Base-by-base conservation (phyloP, 2,329 filamentous ascomycete genomes). In the Aspergillus brasiliensis region DNA sequence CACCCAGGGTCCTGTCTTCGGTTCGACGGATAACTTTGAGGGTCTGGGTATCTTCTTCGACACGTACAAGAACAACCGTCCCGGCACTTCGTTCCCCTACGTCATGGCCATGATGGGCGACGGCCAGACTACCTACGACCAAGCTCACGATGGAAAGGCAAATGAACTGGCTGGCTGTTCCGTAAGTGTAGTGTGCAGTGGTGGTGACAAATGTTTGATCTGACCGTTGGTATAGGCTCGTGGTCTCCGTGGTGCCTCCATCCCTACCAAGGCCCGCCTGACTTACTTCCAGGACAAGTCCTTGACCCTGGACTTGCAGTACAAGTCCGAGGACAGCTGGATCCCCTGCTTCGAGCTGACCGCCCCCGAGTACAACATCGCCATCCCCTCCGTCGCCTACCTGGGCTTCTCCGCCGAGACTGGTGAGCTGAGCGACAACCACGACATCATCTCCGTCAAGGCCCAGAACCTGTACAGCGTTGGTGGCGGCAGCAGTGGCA, bases 41-140 rank as follows among this genome's bases (percentile, higher is more conserved):
- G 95, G 95, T 4, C 84, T 99, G 49, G 95, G 92, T 57, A 85
- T 99, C 77, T 98, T 97, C 82, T 86, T 99, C 80, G 95, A 99
- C 76, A 99, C 95, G 47, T 99, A 99, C 84, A 99, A 99, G 87
- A 99, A 99, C 83, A 97, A 97, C 82, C 88, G 95, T 13, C 94
- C 95, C 0, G 95, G 95, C 46, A 90, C 92, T 44, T 91, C 97
- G 49, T 99, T 99, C 79, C 95, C 95, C 53, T 97, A 97, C 74
- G 90, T 99, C 71, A 97, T 98, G 93, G 94, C 93, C 64, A 98
- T 98, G 95, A 83, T 92, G 67, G 95, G 95, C 61, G 95, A 99
- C 75, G 94, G 95, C 63, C 83, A 92, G 74, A 96, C 90, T 6
- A 75, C 82, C 13, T 99, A 99, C 79, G 92, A 98, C 82, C 92